A percentile compares a stretch with the other conserved stretches of the same genome.
These are phyloP conservation scores for Copromyces sp. DNA, from an alignment of 495 filamentous ascomycete genomes.

Conservation along the genomic window DNA sequence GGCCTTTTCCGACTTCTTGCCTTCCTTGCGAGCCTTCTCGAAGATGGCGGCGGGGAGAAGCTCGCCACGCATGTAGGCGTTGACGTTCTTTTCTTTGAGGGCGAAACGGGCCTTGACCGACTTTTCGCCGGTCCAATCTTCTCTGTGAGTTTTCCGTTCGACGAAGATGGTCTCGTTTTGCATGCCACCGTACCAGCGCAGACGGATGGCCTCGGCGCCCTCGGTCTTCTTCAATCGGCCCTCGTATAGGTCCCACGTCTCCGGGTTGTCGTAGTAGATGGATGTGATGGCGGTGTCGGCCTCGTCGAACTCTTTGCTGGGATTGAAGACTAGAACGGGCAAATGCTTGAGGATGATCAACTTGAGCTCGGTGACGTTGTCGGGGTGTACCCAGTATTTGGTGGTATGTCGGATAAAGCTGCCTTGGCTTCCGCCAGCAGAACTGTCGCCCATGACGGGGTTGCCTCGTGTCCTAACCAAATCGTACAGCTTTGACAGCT, in stretches of 20 bases:
- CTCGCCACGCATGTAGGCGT: constrained; percentile 72
- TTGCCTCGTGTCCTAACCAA: constrained; percentile 85
- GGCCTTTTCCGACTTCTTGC: constrained; percentile 81
- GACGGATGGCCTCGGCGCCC: constrained; percentile 89
- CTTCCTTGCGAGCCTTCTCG: constrained; percentile 88
- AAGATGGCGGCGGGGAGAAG: constrained; percentile 76
- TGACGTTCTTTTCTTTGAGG: constrained; percentile 94
- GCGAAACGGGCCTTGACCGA: constrained; percentile 95
- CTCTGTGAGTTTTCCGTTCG: constrained; percentile 94
- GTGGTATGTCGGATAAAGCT: constrained; percentile 97
- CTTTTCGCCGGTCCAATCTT: constrained; percentile 99
- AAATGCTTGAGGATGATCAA: constrained; percentile 96
- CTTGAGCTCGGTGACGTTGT: constrained; percentile 97
- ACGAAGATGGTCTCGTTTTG: constrained; percentile 89
- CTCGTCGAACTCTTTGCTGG: constrained; percentile 88
- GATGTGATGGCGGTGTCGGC: constrained; percentile 92
- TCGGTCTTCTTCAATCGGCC: constrained; percentile 95
- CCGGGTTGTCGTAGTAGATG: constrained; percentile 93
- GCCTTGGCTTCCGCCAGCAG: constrained; percentile 84
- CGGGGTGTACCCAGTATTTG: constrained; percentile 98
- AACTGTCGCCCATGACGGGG: constrained; percentile 80
- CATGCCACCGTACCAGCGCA: constrained; percentile 98
- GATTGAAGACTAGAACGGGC: constrained; percentile 93
- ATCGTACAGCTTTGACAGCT: constrained; percentile 93
- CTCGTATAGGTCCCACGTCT: constrained; percentile 87